Conservation (phyloP, 305 asterid species). For the Solanum hybrid region DNA sequence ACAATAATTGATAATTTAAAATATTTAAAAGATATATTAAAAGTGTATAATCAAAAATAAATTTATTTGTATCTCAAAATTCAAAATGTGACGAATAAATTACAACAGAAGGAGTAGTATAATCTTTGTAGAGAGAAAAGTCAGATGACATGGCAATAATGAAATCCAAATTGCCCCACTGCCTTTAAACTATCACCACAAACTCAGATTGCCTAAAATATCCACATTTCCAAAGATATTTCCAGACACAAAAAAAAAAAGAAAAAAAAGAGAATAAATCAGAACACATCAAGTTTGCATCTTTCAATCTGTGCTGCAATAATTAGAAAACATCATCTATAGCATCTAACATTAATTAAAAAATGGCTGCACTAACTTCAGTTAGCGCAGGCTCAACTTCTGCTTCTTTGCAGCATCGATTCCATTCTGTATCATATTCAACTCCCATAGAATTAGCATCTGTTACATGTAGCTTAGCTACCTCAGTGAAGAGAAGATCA, state of each 20-base stretch:
- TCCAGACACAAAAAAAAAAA: neutral
- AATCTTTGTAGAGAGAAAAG: neutral
- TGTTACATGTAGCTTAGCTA: slow-evolving; percentile 13
- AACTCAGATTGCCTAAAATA: slow-evolving; percentile 52
- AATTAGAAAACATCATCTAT: neutral
- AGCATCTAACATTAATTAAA: neutral
- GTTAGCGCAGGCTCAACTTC: slow-evolving; percentile 4
- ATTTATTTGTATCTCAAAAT: too few species aligned
- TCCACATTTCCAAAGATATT: slow-evolving; percentile 16
- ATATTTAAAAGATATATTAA: too few species aligned
- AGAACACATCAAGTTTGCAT: neutral
- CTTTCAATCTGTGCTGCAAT: neutral
- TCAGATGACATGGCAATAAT: slow-evolving; percentile 27
- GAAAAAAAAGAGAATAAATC: too few species aligned
- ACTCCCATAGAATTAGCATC: slow-evolving; percentile 15
- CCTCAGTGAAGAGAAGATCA: slow-evolving; percentile 16
- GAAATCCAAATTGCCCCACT: slow-evolving; percentile 28
- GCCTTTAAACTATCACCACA: slow-evolving; percentile 45
- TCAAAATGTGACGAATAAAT: fast-evolving
- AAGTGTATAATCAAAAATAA: too few species aligned
- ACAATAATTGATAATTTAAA: too few species aligned
- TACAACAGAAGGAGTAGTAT: neutral
- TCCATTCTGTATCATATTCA: slow-evolving; percentile 21
- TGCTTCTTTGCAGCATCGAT: slow-evolving; percentile 26
- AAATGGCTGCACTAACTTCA: slow-evolving; percentile 43